Conservation (phyloP, 2,329 filamentous ascomycete genomes). For the Penicillium expansum region DNA sequence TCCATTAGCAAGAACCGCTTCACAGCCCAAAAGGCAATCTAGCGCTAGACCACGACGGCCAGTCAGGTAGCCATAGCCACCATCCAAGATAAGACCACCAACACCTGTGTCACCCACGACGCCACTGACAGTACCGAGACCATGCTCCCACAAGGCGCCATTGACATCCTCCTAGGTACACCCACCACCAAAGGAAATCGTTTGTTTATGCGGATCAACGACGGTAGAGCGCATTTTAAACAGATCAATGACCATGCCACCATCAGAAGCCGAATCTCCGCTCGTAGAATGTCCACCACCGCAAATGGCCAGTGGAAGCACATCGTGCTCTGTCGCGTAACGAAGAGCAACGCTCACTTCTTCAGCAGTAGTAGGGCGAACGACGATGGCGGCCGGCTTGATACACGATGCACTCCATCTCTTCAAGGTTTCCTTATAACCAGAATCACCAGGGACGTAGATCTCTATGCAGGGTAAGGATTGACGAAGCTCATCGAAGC, state of each 20-base stretch:
- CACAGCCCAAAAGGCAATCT: slow-evolving; percentile 4
- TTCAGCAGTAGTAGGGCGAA: neutral
- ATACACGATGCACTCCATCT: slow-evolving; percentile 1
- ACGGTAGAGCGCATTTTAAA: neutral
- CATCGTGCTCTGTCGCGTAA: neutral
- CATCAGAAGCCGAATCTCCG: neutral
- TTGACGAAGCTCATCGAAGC: neutral
- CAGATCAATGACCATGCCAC: slow-evolving; percentile 6
- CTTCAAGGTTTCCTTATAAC: neutral
- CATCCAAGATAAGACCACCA: slow-evolving; percentile 1
- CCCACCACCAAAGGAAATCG: slow-evolving; percentile 2
- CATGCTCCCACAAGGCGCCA: slow-evolving; percentile 2
- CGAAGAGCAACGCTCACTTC: slow-evolving; percentile 4
- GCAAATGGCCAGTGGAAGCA: neutral
- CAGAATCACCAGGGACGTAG: neutral
- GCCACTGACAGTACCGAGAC: slow-evolving; percentile 3
- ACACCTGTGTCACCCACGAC: slow-evolving; percentile 3
- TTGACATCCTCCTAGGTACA: slow-evolving; percentile 6
- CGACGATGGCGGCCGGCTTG: slow-evolving; percentile 10
- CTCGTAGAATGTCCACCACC: slow-evolving; percentile 3
- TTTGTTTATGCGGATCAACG: neutral
- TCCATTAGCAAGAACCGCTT: slow-evolving; percentile 3
- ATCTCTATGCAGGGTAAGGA: neutral
- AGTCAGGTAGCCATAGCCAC: neutral
- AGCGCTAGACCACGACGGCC: neutral